Evolutionary conservation across 1,284 basidiomycete species (phyloP).

Genomic region (Porphyrellus sp.): DNA sequence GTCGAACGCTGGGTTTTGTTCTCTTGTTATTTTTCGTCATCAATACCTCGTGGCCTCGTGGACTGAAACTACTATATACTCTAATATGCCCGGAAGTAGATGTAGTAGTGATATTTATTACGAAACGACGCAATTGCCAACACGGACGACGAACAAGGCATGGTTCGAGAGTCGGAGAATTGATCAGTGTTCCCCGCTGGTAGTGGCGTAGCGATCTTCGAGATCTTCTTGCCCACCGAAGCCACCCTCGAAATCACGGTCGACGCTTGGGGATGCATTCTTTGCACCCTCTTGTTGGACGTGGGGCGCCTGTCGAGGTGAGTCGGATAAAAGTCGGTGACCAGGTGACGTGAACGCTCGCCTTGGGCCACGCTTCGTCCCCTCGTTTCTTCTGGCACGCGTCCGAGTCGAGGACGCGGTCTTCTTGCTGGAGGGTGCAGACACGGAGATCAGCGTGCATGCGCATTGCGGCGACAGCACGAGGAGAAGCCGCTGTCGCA

Average conservation of each 20-base stretch:
- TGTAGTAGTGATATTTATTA: background rate
- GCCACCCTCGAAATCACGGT: conserved; percentile 44
- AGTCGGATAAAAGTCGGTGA: too few relatives aligned
- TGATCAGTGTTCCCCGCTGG: conserved; percentile 44
- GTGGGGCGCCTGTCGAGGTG: conserved; percentile 19
- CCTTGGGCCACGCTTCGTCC: background rate
- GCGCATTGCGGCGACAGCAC: too few relatives aligned
- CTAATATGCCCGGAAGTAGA: background rate
- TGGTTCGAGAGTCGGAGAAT: background rate
- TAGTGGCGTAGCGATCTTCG: conserved; percentile 49
- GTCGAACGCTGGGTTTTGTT: background rate
- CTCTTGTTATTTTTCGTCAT: background rate
- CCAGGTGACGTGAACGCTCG: too few relatives aligned
- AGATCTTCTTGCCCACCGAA: conserved; percentile 49
- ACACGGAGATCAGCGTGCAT: too few relatives aligned
- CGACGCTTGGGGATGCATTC: background rate
- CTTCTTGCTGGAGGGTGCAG: too few relatives aligned
- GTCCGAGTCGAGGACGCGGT: background rate
- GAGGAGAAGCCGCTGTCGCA: too few relatives aligned
- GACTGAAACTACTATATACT: background rate
- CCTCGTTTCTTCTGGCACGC: background rate
- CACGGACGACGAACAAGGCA: background rate
- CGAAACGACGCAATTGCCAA: background rate
- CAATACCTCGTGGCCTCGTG: conserved; percentile 5
- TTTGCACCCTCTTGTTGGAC: conserved; percentile 11